Evolutionary conservation across 306 rosid species (phyloP).

Genomic region (Gynostemma pentaphyllum): DNA sequence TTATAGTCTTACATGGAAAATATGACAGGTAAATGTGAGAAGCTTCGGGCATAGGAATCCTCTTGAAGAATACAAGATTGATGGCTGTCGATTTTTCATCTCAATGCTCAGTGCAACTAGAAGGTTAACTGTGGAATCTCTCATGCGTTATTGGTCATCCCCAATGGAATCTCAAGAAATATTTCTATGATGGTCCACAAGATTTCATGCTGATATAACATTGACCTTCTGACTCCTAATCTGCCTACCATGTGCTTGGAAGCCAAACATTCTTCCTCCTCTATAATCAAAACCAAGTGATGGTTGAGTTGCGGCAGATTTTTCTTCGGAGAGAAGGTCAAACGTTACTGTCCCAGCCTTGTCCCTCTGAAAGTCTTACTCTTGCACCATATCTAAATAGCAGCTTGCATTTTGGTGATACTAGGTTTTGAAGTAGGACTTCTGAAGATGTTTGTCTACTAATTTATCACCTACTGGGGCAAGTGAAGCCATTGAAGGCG

Average conservation of each 20-base stretch:
- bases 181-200: slow-evolving; percentile 19
- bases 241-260: background rate
- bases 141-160: slow-evolving; percentile 84
- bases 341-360: background rate
- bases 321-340: background rate
- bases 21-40: slow-evolving; percentile 79
- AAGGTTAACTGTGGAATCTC: slow-evolving; percentile 79
- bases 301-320: slow-evolving; percentile 1
- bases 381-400: background rate
- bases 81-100: slow-evolving; percentile 92
- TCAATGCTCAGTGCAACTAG: slow-evolving; percentile 97
- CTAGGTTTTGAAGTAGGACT: background rate
- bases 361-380: background rate
- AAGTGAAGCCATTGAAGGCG: background rate
- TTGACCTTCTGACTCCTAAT: background rate
- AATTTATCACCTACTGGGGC: background rate
- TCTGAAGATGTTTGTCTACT: background rate
- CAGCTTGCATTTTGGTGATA: slow-evolving; percentile 3
- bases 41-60: slow-evolving; percentile 98
- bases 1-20: slow-evolving; percentile 20
- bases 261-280: background rate
- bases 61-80: slow-evolving; percentile 93
- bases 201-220: background rate
- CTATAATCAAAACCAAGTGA: background rate
- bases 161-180: slow-evolving; percentile 75